Conservation (phyloP, 176 grass and related monocot genomes). For the Paspalum notatum region DNA sequence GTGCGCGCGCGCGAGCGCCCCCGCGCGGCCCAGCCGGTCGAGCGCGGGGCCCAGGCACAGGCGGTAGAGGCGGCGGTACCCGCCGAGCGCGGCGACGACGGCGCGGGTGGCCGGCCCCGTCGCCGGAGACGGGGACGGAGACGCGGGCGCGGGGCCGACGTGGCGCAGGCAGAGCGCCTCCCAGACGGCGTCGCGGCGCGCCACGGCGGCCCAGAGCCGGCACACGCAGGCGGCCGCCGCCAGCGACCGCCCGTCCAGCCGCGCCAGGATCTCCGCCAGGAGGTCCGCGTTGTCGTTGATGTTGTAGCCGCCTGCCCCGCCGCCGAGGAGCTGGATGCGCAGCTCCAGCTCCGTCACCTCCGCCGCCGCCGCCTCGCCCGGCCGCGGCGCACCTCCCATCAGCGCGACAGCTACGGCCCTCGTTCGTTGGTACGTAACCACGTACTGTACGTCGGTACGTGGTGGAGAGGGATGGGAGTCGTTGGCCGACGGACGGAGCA, state of each 20-base stretch:
- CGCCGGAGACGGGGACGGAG: no score
- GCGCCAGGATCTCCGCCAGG: constrained; percentile 76
- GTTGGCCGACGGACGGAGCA: not conserved
- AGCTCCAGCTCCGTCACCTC: constrained; percentile 41
- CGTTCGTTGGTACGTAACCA: no score
- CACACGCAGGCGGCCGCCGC: constrained; percentile 66
- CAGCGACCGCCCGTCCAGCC: constrained; percentile 83
- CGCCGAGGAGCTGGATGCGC: constrained; percentile 41
- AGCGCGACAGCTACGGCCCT: not conserved
- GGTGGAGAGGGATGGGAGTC: no score
- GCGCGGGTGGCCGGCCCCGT: constrained; percentile 44
- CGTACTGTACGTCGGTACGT: no score
- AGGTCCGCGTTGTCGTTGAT: constrained; percentile 95
- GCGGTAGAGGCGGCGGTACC: constrained; percentile 88
- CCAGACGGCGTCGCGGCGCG: constrained; percentile 77
- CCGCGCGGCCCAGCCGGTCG: constrained; percentile 50
- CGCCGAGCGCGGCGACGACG: constrained; percentile 90
- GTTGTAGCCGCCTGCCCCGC: constrained; percentile 38
- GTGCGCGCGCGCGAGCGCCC: constrained; percentile 32
- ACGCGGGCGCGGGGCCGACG: constrained; percentile 24
- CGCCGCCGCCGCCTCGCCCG: not conserved
- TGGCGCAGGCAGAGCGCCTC: constrained; percentile 84
- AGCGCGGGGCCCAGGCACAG: constrained; percentile 93
- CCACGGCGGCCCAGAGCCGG: constrained; percentile 68
- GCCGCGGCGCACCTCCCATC: constrained; percentile 38